Evolutionary conservation across 163 green algal species (phyloP), one percentile per base, ranked within the genome.

Genomic region (Scenedesmus sp.): DNA sequence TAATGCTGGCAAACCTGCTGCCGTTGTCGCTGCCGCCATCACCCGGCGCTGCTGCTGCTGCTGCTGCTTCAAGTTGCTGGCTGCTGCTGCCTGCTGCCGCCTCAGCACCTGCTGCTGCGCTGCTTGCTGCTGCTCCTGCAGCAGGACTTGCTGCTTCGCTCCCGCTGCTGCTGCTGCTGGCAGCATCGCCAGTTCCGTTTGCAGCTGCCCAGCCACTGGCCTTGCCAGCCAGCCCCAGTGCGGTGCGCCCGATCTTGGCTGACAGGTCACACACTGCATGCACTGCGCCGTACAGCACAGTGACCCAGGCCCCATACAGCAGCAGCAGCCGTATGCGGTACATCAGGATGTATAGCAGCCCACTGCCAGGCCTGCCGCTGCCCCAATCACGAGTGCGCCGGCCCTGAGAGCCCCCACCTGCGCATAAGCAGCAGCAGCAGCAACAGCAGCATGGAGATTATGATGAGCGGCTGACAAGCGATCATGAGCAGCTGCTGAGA

Each of bases 281-380:
- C 23, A 84, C 13, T 23, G 77, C 88, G 1, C 88, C 88, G 60
- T 89, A 92, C 52, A 92, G 62, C 18, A 92, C 62, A 18, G 88
- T 92, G 10, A 92, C 76, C 81, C 81, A 88, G 2, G 85, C 66
- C 3, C 88, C 88, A 26, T 92, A 92, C 52, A 92, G 60, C 88
- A 92, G 52, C 81, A 92, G 64, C 88, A 92, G 66, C 52, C 88
- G 81, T n/a, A 92, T 79, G 54, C 81, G 85, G 62, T 88, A 82
- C 81, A 92, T 84, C 16, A 92, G 12, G 46, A 84, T 54, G 18
- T 81, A 88, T 12, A 92, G 81, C 64, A 92, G 59, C 3, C 88
- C 56, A 55, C 20, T 73, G 74, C 62, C 18, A 34, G 81, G 81
- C 3, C 81, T 26, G 26, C 88, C 88, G 5, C 52, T 62, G 62